phyloP scores from a whole-genome alignment of 495 filamentous ascomycete species.

The Hypoxylon rickii region DNA sequence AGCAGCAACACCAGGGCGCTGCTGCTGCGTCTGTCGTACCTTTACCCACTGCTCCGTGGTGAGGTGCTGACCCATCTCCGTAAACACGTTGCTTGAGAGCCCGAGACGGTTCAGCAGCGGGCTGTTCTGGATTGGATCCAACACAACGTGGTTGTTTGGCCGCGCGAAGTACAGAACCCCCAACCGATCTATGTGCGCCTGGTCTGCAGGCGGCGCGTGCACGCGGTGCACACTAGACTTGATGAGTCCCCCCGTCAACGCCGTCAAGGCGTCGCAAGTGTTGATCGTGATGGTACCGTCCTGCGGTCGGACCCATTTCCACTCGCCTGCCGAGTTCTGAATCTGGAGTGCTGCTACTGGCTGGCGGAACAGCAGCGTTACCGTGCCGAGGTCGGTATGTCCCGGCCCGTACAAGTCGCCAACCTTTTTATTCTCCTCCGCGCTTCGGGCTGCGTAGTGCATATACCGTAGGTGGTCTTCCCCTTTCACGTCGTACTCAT shows the following conservation, averaged over 20 bases:
- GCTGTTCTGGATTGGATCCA: constrained; percentile 52
- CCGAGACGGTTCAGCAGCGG: constrained; percentile 49
- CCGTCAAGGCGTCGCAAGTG: constrained; percentile 54
- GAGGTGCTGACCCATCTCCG: constrained; percentile 38
- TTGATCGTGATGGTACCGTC: constrained; percentile 59
- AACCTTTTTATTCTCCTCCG: constrained; percentile 53
- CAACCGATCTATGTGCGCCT: constrained; percentile 56
- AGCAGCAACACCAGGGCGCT: constrained; percentile 47
- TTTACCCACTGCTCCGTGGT: constrained; percentile 46
- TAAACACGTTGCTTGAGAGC: constrained; percentile 39
- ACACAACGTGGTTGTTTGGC: constrained; percentile 47
- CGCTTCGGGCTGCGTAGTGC: constrained; percentile 52
- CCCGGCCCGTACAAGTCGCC: constrained; percentile 45
- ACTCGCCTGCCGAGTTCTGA: constrained; percentile 47
- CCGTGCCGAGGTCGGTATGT: constrained; percentile 61
- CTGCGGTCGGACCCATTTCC: constrained; percentile 56
- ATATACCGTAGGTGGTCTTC: constrained; percentile 60
- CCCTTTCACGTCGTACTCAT: constrained; percentile 52
- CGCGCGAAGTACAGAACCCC: constrained; percentile 56
- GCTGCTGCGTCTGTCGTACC: constrained; percentile 45
- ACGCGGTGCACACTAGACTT: constrained; percentile 59
- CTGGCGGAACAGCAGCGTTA: constrained; percentile 60
- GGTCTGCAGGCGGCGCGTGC: constrained; percentile 53
- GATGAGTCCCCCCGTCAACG: constrained; percentile 53
- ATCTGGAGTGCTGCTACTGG: constrained; percentile 58